Evolutionary conservation across 1,139 yeast genomes (phyloP).

Genomic region (Yamadazyma epiphylla): DNA sequence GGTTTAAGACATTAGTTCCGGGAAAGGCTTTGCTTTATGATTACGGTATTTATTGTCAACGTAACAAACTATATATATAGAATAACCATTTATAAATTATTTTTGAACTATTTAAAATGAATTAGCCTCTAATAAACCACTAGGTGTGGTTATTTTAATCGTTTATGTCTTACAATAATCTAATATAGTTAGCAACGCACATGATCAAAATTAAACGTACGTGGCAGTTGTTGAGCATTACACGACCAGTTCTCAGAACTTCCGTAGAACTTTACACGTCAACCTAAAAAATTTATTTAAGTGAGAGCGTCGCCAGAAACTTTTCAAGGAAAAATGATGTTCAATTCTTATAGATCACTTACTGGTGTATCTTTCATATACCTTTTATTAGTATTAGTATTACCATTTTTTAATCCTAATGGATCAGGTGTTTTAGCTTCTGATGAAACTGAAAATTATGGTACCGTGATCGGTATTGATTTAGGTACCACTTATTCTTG

Average conservation of each 20-base stretch:
- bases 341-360: slow-evolving; percentile 31
- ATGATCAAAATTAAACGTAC: no score
- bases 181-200: no score
- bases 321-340: slow-evolving; percentile 13
- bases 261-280: slow-evolving; percentile 1
- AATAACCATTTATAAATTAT: no score
- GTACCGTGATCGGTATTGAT: slow-evolving; percentile 83
- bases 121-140: no score
- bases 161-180: no score
- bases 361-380: slow-evolving; percentile 44
- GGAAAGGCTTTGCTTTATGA: no score
- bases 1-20: no score
- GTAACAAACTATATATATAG: no score
- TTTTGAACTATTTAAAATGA: no score
- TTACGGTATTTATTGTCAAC: no score
- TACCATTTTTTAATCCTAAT: slow-evolving; percentile 55
- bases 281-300: slow-evolving; percentile 1
- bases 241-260: background rate
- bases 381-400: slow-evolving; percentile 50
- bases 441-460: slow-evolving; percentile 53
- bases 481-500: slow-evolving; percentile 88
- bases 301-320: background rate
- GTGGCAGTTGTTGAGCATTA: no score
- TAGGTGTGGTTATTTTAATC: no score
- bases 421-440: slow-evolving; percentile 25